phyloP scores from a whole-genome alignment of 2,329 filamentous ascomycete species.

The Hypoxylon sp. region DNA sequence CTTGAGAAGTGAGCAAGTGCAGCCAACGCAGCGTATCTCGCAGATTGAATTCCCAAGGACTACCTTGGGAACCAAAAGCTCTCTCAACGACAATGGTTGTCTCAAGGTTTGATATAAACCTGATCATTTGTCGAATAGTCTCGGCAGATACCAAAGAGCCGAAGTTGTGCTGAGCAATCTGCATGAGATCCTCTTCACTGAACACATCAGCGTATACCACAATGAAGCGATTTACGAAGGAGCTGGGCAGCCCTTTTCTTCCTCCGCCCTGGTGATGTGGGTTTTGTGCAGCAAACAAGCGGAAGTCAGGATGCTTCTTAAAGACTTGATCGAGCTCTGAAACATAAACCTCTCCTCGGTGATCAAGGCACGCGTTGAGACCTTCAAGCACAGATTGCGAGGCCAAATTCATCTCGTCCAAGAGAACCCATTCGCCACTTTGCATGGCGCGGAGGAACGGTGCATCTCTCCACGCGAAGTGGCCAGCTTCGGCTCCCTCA shows the following conservation, averaged over 20 bases:
- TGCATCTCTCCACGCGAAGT: slow-evolving; percentile 94
- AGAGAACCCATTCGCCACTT: slow-evolving; percentile 91
- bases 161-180: slow-evolving; percentile 83
- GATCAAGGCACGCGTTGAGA: slow-evolving; percentile 94
- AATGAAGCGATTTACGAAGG: slow-evolving; percentile 97
- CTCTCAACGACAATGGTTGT: slow-evolving; percentile 69
- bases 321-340: slow-evolving; percentile 96
- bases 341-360: slow-evolving; percentile 93
- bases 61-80: slow-evolving; percentile 68
- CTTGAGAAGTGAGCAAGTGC: slow-evolving; percentile 68
- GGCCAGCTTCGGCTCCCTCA: slow-evolving; percentile 88
- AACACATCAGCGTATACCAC: slow-evolving; percentile 97
- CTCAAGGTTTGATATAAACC: slow-evolving; percentile 83
- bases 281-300: slow-evolving; percentile 97
- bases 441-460: slow-evolving; percentile 98
- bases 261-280: slow-evolving; percentile 97
- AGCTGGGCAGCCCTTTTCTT: slow-evolving; percentile 90
- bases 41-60: slow-evolving; percentile 96
- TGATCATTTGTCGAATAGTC: slow-evolving; percentile 73
- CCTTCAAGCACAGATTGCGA: slow-evolving; percentile 97
- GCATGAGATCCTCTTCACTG: slow-evolving; percentile 77
- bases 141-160: slow-evolving; percentile 63
- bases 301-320: slow-evolving; percentile 85
- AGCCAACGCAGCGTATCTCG: slow-evolving; percentile 91
- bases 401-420: slow-evolving; percentile 98